A percentile compares a stretch with the other conserved stretches of the same genome.
Evolutionary conservation across 106 monocot genomes (phyloP).

Genomic region (Posidonia australis): DNA sequence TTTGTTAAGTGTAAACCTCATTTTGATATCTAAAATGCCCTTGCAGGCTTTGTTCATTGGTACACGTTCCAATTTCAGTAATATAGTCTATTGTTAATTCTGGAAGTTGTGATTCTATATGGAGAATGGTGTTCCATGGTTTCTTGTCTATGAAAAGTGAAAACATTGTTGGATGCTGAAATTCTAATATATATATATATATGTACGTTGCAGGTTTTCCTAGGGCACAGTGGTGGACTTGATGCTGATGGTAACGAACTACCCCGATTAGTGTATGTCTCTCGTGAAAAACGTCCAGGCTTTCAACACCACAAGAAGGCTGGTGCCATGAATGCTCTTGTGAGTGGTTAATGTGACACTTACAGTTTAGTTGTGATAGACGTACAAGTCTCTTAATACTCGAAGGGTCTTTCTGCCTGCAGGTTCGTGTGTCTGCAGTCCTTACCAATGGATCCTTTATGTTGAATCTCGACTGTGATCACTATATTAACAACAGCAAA

Average conservation of each 20-base stretch:
- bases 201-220: conserved; percentile 45
- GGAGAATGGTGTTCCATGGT: too few relatives aligned
- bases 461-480: conserved; percentile 59
- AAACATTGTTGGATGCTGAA: too few relatives aligned
- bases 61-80: too few relatives aligned
- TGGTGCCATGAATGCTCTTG: conserved; percentile 48
- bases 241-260: conserved; percentile 80
- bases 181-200: background rate
- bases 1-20: too few relatives aligned
- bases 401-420: background rate
- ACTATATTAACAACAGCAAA: conserved; percentile 58
- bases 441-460: conserved; percentile 47
- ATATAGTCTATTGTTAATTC: too few relatives aligned
- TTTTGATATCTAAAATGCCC: too few relatives aligned
- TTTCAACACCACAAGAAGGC: conserved; percentile 48
- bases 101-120: too few relatives aligned
- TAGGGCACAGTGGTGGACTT: conserved; percentile 83
- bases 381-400: background rate
- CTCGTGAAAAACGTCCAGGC: conserved; percentile 45
- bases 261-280: conserved; percentile 47
- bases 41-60: too few relatives aligned
- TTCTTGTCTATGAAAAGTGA: too few relatives aligned
- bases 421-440: conserved; percentile 55
- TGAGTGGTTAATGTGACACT: background rate
- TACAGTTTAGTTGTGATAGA: background rate